phyloP scores from a whole-genome alignment of 2,329 filamentous ascomycete species.

The Fusarium lyarnte region DNA sequence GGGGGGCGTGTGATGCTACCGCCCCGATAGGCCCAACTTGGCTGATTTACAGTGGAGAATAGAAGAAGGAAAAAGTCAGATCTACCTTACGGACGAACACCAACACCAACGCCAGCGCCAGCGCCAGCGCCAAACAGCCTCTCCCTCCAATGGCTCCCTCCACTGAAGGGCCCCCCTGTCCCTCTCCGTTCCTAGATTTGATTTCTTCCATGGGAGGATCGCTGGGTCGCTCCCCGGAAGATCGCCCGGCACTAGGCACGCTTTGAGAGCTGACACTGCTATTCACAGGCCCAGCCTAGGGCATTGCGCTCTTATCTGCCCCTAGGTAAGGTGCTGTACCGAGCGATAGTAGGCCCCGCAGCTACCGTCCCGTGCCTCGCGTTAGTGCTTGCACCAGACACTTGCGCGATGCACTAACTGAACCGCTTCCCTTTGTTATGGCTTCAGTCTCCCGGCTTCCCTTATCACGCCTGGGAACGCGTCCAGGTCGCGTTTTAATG shows the following conservation, averaged over 20 bases:
- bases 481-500: conserved; percentile 14
- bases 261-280: neutral
- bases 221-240: conserved; percentile 30
- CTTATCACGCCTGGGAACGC: conserved; percentile 13
- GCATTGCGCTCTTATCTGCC: neutral
- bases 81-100: conserved; percentile 8
- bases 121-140: neutral
- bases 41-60: conserved; percentile 1
- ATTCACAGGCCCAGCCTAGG: neutral
- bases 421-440: conserved; percentile 34
- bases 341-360: conserved; percentile 9
- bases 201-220: conserved; percentile 30
- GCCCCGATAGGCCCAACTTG: neutral
- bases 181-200: conserved; percentile 28
- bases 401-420: conserved; percentile 19
- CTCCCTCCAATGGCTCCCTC: neutral
- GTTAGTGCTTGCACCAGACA: conserved; percentile 13
- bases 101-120: neutral
- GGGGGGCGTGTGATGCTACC: neutral
- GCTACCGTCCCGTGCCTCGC: conserved; percentile 14
- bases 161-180: conserved; percentile 6
- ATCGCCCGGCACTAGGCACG: conserved; percentile 29
- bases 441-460: conserved; percentile 6
- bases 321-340: neutral
- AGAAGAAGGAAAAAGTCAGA: neutral